Conservation (phyloP, 352 stramenopile species). For the Phytophthora foliorum region DNA sequence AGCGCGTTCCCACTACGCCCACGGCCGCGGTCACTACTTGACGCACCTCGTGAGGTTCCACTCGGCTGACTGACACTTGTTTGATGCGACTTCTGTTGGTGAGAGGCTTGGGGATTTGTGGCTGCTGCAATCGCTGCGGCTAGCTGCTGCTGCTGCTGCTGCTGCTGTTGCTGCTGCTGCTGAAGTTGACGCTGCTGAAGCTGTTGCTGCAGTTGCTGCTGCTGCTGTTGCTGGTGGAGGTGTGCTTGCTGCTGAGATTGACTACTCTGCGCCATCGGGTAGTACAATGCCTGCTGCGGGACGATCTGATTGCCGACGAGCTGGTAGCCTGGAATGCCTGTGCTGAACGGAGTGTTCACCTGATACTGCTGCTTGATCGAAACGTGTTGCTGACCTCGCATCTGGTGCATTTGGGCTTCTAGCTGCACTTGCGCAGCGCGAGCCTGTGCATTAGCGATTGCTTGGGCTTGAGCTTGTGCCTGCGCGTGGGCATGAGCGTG, state of each 20-base stretch:
- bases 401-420: constrained; percentile 59
- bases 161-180: constrained; percentile 33
- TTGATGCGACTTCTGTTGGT: constrained; percentile 43
- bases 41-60: constrained; percentile 41
- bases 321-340: constrained; percentile 67
- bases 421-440: constrained; percentile 54
- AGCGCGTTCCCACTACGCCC: constrained; percentile 20
- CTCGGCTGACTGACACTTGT: constrained; percentile 21
- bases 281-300: constrained; percentile 68
- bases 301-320: constrained; percentile 73
- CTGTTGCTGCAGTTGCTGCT: constrained; percentile 63
- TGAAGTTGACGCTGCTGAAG: constrained; percentile 52
- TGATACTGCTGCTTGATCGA: constrained; percentile 76
- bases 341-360: constrained; percentile 60
- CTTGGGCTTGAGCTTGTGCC: constrained; percentile 62
- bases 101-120: constrained; percentile 37
- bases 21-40: constrained; percentile 22
- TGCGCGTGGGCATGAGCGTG: constrained; percentile 59
- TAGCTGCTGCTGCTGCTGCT: constrained; percentile 58
- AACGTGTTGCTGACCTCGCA: constrained; percentile 48
- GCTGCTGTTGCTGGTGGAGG: constrained; percentile 51
- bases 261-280: constrained; percentile 48
- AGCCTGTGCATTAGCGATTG: constrained; percentile 53
- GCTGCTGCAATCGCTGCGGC: constrained; percentile 49
- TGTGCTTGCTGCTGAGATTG: constrained; percentile 60